Conservation (phyloP, 179 eudicot species). For the Beta lomatogona region DNA sequence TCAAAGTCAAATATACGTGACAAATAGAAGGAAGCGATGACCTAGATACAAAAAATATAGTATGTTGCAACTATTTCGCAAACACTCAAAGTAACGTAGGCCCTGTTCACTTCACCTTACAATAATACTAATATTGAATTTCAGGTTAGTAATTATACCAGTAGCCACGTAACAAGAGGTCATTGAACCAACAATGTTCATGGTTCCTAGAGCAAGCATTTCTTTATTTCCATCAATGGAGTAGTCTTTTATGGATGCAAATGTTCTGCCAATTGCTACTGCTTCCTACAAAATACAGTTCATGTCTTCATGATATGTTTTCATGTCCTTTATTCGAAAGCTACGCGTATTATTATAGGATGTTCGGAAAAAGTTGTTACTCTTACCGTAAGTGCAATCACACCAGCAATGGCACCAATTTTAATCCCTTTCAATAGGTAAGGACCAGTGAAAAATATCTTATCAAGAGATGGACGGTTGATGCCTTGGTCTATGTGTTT, state of each 20-base stretch:
- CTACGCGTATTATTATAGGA: background rate
- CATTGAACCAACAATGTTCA: conserved; percentile 42
- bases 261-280: conserved; percentile 41
- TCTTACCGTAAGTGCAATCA: conserved; percentile 37
- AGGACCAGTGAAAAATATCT: conserved; percentile 30
- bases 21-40: too few relatives aligned
- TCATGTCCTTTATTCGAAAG: too few relatives aligned
- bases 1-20: background rate
- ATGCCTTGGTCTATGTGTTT: conserved; percentile 33
- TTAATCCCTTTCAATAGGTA: conserved; percentile 26
- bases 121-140: too few relatives aligned
- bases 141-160: conserved; percentile 13
- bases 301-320: too few relatives aligned
- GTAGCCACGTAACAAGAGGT: conserved; percentile 40
- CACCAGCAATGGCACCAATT: conserved; percentile 35
- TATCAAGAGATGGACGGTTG: conserved; percentile 26
- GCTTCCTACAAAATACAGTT: conserved; percentile 34
- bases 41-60: too few relatives aligned
- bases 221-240: conserved; percentile 39
- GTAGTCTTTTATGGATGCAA: conserved; percentile 35
- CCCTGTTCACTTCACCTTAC: too few relatives aligned
- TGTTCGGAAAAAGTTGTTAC: background rate
- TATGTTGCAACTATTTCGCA: too few relatives aligned
- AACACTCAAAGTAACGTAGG: too few relatives aligned
- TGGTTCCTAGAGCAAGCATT: conserved; percentile 37